A percentile compares a stretch with the other conserved stretches of the same genome.
Conservation (phyloP, 345 rosid genomes). For the Xanthoceras sorbifolium region DNA sequence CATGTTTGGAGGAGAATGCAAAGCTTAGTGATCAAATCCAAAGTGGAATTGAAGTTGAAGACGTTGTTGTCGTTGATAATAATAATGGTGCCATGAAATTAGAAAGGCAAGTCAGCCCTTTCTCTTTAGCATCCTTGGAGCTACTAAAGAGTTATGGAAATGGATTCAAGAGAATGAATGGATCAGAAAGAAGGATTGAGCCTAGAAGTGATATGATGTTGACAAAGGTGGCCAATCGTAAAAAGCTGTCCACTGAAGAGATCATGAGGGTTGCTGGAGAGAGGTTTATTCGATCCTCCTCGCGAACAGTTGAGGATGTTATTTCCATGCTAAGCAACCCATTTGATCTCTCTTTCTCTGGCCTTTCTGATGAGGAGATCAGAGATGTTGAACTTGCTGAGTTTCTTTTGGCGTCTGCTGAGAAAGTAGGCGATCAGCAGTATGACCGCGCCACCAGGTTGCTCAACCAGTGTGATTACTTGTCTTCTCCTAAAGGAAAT, state of each 20-base stretch:
- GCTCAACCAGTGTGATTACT: conserved; percentile 35
- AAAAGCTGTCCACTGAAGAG: conserved; percentile 39
- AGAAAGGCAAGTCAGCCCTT: conserved; percentile 14
- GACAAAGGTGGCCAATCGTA: background rate
- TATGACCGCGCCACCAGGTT: conserved; percentile 45
- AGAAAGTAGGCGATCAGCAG: conserved; percentile 40
- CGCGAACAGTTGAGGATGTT: conserved; percentile 16
- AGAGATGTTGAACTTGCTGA: conserved; percentile 43
- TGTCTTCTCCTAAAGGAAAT: conserved; percentile 39
- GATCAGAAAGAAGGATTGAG: conserved; percentile 25
- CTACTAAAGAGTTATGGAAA: conserved; percentile 37
- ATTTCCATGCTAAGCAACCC: conserved; percentile 22
- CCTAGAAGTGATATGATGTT: conserved; percentile 11
- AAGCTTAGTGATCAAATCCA: conserved; percentile 23
- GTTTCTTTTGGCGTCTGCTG: conserved; percentile 48
- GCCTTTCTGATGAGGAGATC: conserved; percentile 35
- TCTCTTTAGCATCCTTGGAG: conserved; percentile 42
- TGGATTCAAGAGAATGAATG: conserved; percentile 25
- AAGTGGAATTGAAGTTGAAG: conserved; percentile 8
- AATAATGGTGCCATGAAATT: too few species aligned
- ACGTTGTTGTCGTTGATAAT: background rate
- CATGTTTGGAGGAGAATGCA: conserved; percentile 28
- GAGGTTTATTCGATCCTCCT: conserved; percentile 38
- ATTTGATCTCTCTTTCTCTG: conserved; percentile 25
- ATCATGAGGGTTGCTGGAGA: conserved; percentile 51